Percentiles rank a stretch among this genome's conserved stretches.
Evolutionary conservation across 2,329 filamentous ascomycete species (phyloP).

Genomic region (Colletotrichum sp.): DNA sequence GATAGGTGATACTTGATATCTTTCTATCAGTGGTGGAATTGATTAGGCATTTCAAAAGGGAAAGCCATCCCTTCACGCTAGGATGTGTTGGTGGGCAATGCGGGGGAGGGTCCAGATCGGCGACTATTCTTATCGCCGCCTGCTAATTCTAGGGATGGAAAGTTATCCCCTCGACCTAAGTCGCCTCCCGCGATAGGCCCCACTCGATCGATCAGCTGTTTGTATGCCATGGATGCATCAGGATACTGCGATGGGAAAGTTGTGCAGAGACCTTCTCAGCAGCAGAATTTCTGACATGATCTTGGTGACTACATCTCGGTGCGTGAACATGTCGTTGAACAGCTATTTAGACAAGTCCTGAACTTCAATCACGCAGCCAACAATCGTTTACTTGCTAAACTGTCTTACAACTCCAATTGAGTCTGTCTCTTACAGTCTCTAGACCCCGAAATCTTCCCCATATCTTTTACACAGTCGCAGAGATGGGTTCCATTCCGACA

Average conservation of each 20-base stretch:
- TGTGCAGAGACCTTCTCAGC: not conserved
- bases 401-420: not conserved
- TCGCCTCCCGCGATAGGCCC: not conserved
- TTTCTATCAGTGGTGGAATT: not conserved
- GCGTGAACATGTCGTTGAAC: not conserved
- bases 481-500: conserved; percentile 4
- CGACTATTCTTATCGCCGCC: not conserved
- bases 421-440: not conserved
- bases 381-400: not conserved
- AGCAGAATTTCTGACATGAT: not conserved
- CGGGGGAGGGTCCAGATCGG: not conserved
- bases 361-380: not conserved
- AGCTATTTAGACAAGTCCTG: not conserved
- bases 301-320: not conserved
- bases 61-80: not conserved
- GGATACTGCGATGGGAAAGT: not conserved
- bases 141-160: not conserved
- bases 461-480: not conserved
- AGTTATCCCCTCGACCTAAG: not conserved
- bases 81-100: not conserved
- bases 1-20: not conserved
- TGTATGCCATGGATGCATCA: not conserved
- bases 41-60: not conserved
- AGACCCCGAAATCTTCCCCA: not conserved
- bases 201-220: not conserved